phyloP scores from a whole-genome alignment of 2,329 filamentous ascomycete species.

The Epicoccum sorghinum region DNA sequence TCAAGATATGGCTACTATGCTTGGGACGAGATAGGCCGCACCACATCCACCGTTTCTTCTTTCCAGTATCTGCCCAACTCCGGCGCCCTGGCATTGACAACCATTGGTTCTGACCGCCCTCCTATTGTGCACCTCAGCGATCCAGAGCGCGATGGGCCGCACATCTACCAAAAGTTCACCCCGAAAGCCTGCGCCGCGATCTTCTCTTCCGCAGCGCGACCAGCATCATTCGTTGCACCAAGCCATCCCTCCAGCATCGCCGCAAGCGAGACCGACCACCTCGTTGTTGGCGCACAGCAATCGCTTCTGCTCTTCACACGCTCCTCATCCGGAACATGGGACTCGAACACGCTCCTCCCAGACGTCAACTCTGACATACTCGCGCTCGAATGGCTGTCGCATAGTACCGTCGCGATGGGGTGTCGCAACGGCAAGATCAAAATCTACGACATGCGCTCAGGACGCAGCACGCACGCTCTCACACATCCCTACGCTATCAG shows the following conservation, averaged over 20 bases:
- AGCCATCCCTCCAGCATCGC: conserved; percentile 22
- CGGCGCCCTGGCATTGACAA: conserved; percentile 38
- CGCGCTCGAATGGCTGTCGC: conserved; percentile 42
- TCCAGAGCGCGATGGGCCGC: conserved; percentile 32
- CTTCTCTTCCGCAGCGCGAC: conserved; percentile 36
- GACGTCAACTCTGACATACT: conserved; percentile 36
- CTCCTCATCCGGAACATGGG: conserved; percentile 28
- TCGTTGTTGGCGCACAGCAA: conserved; percentile 41
- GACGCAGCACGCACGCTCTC: conserved; percentile 31
- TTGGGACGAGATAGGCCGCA: conserved; percentile 30
- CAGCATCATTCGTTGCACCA: conserved; percentile 18
- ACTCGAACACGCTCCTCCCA: conserved; percentile 14
- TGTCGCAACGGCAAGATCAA: conserved; percentile 41
- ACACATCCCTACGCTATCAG: conserved; percentile 34
- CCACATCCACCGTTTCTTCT: conserved; percentile 40
- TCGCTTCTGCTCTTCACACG: conserved; percentile 35
- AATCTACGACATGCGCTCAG: conserved; percentile 41
- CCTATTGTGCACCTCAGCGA: conserved; percentile 37
- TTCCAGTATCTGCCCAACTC: conserved; percentile 36
- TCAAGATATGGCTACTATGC: conserved; percentile 27
- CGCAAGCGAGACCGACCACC: conserved; percentile 30
- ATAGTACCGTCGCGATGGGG: conserved; percentile 39
- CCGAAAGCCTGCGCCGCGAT: conserved; percentile 33
- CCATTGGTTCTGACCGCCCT: conserved; percentile 34
- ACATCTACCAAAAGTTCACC: conserved; percentile 37